Conservation (phyloP, 176 grass and related monocot species). For the Dactylis glomerata region DNA sequence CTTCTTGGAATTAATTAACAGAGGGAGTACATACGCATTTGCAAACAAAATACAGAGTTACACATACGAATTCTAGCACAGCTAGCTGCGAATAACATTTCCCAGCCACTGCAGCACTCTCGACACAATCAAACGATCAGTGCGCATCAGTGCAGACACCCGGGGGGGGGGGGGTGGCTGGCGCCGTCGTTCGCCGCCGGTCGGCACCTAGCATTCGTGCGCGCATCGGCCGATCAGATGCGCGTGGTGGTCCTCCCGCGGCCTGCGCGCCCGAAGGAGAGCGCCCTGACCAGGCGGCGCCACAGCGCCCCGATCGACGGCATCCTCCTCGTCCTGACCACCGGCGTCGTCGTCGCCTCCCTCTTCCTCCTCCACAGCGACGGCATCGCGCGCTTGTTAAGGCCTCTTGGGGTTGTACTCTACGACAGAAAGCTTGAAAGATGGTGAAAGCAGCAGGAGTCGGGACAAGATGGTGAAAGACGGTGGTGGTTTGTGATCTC, state of each 20-base stretch:
- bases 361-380: conserved; percentile 29
- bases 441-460: background rate
- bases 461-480: background rate
- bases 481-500: background rate
- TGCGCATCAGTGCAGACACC: background rate
- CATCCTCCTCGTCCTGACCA: background rate
- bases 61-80: background rate
- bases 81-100: background rate
- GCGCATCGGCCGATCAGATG: background rate
- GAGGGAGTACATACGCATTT: background rate
- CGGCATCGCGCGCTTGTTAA: conserved; percentile 5
- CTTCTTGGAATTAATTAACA: background rate
- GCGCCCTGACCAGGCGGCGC: conserved; percentile 22
- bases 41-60: background rate
- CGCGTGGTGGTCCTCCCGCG: background rate
- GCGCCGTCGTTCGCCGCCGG: background rate
- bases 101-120: background rate
- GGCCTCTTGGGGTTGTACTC: background rate
- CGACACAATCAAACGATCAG: background rate
- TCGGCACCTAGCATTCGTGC: background rate
- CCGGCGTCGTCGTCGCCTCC: background rate
- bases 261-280: conserved; percentile 2
- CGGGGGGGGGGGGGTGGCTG: background rate
- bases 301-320: conserved; percentile 11
- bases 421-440: background rate